Evolutionary conservation across 2,329 filamentous ascomycete genomes (phyloP).

Genomic region (Calonectria leucothoes): DNA sequence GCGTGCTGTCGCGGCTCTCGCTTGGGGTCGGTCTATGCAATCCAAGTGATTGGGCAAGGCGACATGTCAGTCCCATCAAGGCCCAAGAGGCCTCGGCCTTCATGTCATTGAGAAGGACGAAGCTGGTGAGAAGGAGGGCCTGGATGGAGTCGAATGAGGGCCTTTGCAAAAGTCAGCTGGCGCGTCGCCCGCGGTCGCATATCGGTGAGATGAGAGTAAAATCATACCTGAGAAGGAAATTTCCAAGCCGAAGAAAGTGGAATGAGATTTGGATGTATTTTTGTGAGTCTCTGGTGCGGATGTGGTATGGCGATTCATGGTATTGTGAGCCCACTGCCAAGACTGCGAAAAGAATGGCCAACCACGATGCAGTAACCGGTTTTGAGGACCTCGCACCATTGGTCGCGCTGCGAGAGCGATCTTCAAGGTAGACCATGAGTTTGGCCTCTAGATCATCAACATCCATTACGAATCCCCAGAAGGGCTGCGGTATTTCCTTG

Average conservation of each 20-base stretch:
- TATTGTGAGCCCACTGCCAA: slow-evolving; percentile 75
- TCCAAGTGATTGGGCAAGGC: slow-evolving; percentile 73
- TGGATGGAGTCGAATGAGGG: slow-evolving; percentile 76
- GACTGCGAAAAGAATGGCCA: slow-evolving; percentile 74
- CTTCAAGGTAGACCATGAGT: slow-evolving; percentile 74
- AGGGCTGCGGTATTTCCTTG: slow-evolving; percentile 75
- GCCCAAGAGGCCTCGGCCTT: slow-evolving; percentile 77
- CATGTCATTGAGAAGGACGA: slow-evolving; percentile 76
- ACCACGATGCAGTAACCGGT: slow-evolving; percentile 72
- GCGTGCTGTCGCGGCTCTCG: slow-evolving; percentile 58
- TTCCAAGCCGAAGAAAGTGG: slow-evolving; percentile 72
- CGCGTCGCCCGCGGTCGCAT: background rate
- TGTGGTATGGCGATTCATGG: slow-evolving; percentile 72
- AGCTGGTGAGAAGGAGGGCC: slow-evolving; percentile 70
- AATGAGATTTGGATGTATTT: slow-evolving; percentile 73
- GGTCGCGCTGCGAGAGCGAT: slow-evolving; percentile 67
- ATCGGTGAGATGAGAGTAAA: background rate
- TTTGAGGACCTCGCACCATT: slow-evolving; percentile 58
- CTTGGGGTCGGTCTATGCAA: slow-evolving; percentile 63
- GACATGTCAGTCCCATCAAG: slow-evolving; percentile 71
- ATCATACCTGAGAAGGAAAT: slow-evolving; percentile 68
- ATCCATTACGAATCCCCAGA: slow-evolving; percentile 76
- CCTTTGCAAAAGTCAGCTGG: slow-evolving; percentile 45
- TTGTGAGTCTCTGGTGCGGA: slow-evolving; percentile 69
- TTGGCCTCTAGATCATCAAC: slow-evolving; percentile 74